phyloP scores from a whole-genome alignment of 805 yeast species.

The Zygosaccharomyces lentus region DNA sequence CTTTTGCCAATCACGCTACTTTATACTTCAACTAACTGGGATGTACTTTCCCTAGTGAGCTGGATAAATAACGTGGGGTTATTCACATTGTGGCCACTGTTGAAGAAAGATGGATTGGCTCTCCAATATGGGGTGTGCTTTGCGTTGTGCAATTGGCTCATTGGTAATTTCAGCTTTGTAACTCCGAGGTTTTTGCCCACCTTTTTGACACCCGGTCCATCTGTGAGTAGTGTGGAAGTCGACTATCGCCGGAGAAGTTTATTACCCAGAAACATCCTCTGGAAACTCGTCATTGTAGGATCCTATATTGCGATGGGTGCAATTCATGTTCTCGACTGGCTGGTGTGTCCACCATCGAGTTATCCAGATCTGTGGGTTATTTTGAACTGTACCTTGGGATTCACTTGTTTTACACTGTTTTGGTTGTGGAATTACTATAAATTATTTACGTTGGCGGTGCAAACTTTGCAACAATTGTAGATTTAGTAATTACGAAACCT shows the following conservation, averaged over 20 bases:
- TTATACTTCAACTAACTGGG: slow-evolving; percentile 47
- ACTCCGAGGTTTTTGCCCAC: slow-evolving; percentile 43
- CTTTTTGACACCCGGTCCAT: slow-evolving; percentile 44
- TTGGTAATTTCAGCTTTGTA: slow-evolving; percentile 58
- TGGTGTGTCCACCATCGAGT: slow-evolving; percentile 47
- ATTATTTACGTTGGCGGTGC: slow-evolving; percentile 35
- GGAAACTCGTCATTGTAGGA: slow-evolving; percentile 47
- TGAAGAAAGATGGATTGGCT: slow-evolving; percentile 66
- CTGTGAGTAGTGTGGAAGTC: slow-evolving; percentile 34
- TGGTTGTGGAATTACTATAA: slow-evolving; percentile 80
- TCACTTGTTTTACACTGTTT: slow-evolving; percentile 66
- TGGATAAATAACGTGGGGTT: slow-evolving; percentile 85
- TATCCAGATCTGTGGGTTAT: slow-evolving; percentile 88
- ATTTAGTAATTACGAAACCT: not conserved
- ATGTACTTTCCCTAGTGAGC: slow-evolving; percentile 64
- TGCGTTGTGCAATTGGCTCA: slow-evolving; percentile 70
- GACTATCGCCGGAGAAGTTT: slow-evolving; percentile 39
- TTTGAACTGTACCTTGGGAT: slow-evolving; percentile 66
- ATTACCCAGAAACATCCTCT: slow-evolving; percentile 47
- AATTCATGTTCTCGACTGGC: slow-evolving; percentile 52
- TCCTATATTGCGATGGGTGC: slow-evolving; percentile 50
- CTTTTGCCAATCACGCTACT: slow-evolving; percentile 77
- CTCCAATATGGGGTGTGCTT: slow-evolving; percentile 67
- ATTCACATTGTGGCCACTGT: slow-evolving; percentile 84
- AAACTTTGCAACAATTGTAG: slow-evolving; percentile 25